Evolutionary conservation across 352 stramenopile genomes (phyloP).

Genomic region (Peronospora belbahrii): DNA sequence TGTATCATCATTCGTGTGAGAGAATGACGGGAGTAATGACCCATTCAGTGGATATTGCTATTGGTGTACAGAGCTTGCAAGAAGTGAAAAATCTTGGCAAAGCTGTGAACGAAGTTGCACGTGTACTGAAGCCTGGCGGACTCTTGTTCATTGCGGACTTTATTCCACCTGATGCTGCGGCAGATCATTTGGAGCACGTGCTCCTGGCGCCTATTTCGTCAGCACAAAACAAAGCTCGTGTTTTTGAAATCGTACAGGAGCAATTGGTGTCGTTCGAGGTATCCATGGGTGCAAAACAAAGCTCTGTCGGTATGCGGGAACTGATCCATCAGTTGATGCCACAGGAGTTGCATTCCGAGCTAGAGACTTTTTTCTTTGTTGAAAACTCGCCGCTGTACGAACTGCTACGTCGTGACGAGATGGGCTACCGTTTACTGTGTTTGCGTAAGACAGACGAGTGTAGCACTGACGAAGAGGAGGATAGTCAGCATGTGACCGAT

Average conservation of each 20-base stretch:
- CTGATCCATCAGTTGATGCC: conserved; percentile 39
- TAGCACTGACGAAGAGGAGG: conserved; percentile 24
- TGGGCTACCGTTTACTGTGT: conserved; percentile 47
- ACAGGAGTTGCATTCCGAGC: conserved; percentile 41
- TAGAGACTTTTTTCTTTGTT: conserved; percentile 49
- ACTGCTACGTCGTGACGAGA: conserved; percentile 35
- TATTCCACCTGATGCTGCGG: conserved; percentile 35
- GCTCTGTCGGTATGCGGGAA: conserved; percentile 22
- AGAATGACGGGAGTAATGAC: conserved; percentile 44
- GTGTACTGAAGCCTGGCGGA: conserved; percentile 53
- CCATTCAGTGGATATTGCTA: conserved; percentile 46
- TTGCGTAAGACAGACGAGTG: conserved; percentile 30
- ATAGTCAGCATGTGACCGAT: conserved; percentile 25
- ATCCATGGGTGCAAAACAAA: conserved; percentile 34
- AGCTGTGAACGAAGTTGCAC: conserved; percentile 44
- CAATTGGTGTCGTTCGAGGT: conserved; percentile 38
- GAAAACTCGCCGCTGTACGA: conserved; percentile 39
- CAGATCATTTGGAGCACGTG: conserved; percentile 32
- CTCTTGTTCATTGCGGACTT: conserved; percentile 63
- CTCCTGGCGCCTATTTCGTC: conserved; percentile 33
- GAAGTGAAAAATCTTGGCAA: conserved; percentile 42
- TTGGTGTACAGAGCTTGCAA: conserved; percentile 56
- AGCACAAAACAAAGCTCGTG: conserved; percentile 16
- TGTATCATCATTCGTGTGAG: conserved; percentile 63
- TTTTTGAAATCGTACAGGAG: conserved; percentile 46